Evolutionary conservation across 108 stramenopile genomes (phyloP), one percentile per base, ranked within the genome.

Genomic region (Cyclostephanos tholiformis): DNA sequence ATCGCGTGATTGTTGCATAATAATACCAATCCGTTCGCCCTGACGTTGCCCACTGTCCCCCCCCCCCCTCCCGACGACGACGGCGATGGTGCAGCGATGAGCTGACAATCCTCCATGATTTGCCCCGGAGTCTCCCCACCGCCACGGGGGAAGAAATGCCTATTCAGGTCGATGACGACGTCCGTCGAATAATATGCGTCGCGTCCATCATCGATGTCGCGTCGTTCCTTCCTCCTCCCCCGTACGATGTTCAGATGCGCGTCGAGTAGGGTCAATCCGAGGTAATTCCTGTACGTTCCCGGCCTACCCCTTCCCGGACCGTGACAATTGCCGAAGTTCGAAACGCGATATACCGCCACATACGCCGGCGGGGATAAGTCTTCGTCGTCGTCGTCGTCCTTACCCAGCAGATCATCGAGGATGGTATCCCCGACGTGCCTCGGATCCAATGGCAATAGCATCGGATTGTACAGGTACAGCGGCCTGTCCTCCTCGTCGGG

Each of bases 391-490:
- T 35, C 36, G 16, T 25, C 27, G 38, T 29, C 20, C 2, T 8
- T 27, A 19, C 22, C 69, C 36, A 59, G 7, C 0, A 36, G 39
- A 35, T 72, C 32, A 58, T 69, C 76, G 26, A n/a, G n/a, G n/a
- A n/a, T n/a, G n/a, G n/a, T n/a, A n/a, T n/a, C n/a, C n/a, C n/a
- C 70, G 39, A 75, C 27, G 14, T 46, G 11, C 9, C 68, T 22
- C 11, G 74, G 59, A 65, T 78, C 53, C 8, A 83, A 35, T 38
- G 82, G 61, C 35, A 83, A 19, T 30, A 83, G 22, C 60, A 63
- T 72, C 7, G 82, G 82, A 75, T 83, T 83, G 68, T 83, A 83
- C 46, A 83, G 19, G 44, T 65, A 83, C 38, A 83, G 63, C 23
- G 82, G 75, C 63, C 73, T 66, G 35, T 83, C 72, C 51, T 82